These are phyloP conservation scores for Talaromyces pinophilus DNA, from an alignment of 2,329 filamentous ascomycete genomes.

Conservation along the genomic window DNA sequence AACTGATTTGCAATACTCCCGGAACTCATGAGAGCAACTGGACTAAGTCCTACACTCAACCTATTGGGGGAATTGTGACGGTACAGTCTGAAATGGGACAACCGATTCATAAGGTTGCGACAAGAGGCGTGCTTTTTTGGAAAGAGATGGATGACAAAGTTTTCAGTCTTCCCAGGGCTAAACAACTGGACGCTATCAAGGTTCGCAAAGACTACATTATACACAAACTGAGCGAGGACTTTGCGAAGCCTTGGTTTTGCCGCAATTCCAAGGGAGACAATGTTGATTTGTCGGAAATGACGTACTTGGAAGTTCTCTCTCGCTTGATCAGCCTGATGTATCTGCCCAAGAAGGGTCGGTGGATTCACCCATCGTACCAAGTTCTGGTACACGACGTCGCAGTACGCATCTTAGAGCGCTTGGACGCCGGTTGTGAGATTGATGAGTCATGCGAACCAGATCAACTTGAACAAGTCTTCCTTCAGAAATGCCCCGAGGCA, in stretches of 20 bases:
- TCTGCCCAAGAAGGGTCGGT: conserved; percentile 71
- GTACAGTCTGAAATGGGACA: conserved; percentile 58
- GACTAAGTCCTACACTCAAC: conserved; percentile 90
- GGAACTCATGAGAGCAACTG: conserved; percentile 80
- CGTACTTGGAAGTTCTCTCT: conserved; percentile 81
- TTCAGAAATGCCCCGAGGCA: not conserved
- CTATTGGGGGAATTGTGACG: conserved; percentile 90
- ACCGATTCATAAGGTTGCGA: conserved; percentile 45
- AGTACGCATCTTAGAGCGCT: not conserved
- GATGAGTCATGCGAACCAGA: not conserved
- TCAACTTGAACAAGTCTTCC: not conserved
- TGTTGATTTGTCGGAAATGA: conserved; percentile 93
- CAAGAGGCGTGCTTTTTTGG: conserved; percentile 42
- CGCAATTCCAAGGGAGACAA: conserved; percentile 76
- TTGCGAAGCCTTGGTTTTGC: conserved; percentile 96
- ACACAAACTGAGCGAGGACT: conserved; percentile 84
- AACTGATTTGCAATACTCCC: conserved; percentile 82
- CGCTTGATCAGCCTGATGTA: conserved; percentile 89
- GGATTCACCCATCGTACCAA: conserved; percentile 84
- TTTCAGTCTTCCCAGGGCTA: conserved; percentile 25
- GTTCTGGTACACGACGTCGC: conserved; percentile 86
- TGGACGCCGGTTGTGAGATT: not conserved
- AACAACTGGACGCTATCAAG: conserved; percentile 60
- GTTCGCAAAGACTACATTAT: conserved; percentile 72
- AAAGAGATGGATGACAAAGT: conserved; percentile 37